Conservation (phyloP, 2,329 filamentous ascomycete species). For the Xylariaceae sp. region DNA sequence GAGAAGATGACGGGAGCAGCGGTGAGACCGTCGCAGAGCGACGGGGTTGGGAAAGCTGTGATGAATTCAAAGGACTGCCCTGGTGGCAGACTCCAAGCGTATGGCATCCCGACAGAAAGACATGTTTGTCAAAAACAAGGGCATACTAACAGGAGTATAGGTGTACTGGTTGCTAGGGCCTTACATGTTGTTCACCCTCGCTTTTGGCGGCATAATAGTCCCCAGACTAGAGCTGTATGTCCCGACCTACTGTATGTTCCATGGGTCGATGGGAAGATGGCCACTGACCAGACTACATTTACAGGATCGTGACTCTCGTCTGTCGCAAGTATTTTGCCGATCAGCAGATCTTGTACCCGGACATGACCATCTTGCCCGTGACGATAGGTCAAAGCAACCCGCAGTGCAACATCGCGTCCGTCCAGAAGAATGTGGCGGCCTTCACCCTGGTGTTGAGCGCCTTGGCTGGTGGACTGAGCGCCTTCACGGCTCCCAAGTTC, state of each 20-base stretch:
- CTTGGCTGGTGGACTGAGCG: slow-evolving; percentile 69
- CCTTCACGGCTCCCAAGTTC: slow-evolving; percentile 74
- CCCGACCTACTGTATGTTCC: background rate
- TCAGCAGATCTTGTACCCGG: slow-evolving; percentile 51
- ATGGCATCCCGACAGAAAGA: slow-evolving; percentile 25
- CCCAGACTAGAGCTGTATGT: slow-evolving; percentile 75
- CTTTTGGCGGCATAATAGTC: slow-evolving; percentile 79
- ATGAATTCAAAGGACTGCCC: slow-evolving; percentile 55
- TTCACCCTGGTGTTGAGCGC: slow-evolving; percentile 75
- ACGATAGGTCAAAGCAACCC: slow-evolving; percentile 64
- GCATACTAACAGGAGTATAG: slow-evolving; percentile 38
- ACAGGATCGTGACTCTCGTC: slow-evolving; percentile 69
- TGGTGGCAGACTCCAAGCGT: slow-evolving; percentile 62
- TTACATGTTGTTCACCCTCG: slow-evolving; percentile 75
- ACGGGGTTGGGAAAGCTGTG: slow-evolving; percentile 44
- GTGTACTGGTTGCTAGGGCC: slow-evolving; percentile 79
- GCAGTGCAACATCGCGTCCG: slow-evolving; percentile 73
- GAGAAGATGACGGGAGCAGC: slow-evolving; percentile 8
- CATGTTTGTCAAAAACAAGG: background rate
- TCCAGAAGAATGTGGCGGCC: slow-evolving; percentile 69
- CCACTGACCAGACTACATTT: background rate
- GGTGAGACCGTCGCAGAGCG: slow-evolving; percentile 19
- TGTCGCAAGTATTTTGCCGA: slow-evolving; percentile 80
- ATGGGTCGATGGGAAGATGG: background rate
- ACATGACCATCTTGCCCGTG: slow-evolving; percentile 57